phyloP scores from a whole-genome alignment of 2,329 filamentous ascomycete genomes.

The Colletotrichum sojae region DNA sequence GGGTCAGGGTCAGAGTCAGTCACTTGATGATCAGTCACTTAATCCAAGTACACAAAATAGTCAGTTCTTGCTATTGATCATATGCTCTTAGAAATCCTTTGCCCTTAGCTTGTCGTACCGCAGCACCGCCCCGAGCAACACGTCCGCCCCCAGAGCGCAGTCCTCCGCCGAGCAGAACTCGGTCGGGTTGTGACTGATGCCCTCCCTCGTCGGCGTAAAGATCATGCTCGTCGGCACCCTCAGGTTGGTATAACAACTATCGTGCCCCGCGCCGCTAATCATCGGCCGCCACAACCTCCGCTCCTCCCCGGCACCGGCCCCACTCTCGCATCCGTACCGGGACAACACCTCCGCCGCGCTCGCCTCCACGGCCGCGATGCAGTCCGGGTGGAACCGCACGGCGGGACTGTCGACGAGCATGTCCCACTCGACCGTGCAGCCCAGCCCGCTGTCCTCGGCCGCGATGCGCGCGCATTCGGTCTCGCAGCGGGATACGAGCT shows the following conservation, averaged over 20 bases:
- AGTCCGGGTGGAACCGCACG: slow-evolving; percentile 76
- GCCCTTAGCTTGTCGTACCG: slow-evolving; percentile 35
- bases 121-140: slow-evolving; percentile 41
- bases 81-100: neutral
- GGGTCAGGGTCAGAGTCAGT: neutral
- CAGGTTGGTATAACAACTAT: slow-evolving; percentile 71
- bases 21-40: neutral
- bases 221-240: slow-evolving; percentile 76
- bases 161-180: slow-evolving; percentile 74
- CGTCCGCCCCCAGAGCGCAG: slow-evolving; percentile 52
- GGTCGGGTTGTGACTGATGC: slow-evolving; percentile 74
- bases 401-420: slow-evolving; percentile 74
- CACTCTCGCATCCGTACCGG: slow-evolving; percentile 55
- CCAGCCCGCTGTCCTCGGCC: slow-evolving; percentile 44
- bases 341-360: slow-evolving; percentile 67
- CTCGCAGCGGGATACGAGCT: slow-evolving; percentile 36
- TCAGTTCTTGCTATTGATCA: neutral
- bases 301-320: slow-evolving; percentile 20
- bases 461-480: slow-evolving; percentile 44
- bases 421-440: slow-evolving; percentile 67
- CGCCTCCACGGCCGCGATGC: slow-evolving; percentile 75
- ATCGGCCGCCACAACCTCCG: slow-evolving; percentile 47
- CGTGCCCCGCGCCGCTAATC: slow-evolving; percentile 59
- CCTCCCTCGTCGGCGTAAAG: slow-evolving; percentile 74
- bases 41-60: neutral